phyloP scores from a whole-genome alignment of 805 yeast species.

The Ogataea naganishii region DNA sequence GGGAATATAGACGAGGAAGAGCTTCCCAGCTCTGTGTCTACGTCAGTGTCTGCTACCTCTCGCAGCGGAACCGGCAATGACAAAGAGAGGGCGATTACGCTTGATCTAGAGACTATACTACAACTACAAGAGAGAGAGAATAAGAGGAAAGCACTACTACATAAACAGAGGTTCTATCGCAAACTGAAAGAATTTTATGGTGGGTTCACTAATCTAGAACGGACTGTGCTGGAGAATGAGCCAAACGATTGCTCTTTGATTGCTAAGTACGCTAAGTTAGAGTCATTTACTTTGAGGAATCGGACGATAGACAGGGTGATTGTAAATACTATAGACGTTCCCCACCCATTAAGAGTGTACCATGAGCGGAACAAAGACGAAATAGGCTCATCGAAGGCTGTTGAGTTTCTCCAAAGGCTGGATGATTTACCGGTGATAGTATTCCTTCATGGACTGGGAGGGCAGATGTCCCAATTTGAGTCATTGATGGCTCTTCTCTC shows the following conservation, averaged over 20 bases:
- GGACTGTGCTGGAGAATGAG: slow-evolving; percentile 29
- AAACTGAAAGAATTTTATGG: slow-evolving; percentile 5
- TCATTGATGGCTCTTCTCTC: slow-evolving; percentile 56
- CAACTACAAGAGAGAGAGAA: slow-evolving; percentile 2
- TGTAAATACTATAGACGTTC: slow-evolving; percentile 35
- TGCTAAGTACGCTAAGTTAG: slow-evolving; percentile 36
- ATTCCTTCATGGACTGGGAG: slow-evolving; percentile 85
- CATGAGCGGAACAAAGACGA: slow-evolving; percentile 19
- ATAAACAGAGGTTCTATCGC: background rate
- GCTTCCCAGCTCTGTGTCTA: slow-evolving; percentile 2
- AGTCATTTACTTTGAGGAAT: slow-evolving; percentile 25
- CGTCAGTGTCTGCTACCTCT: background rate
- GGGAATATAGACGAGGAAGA: slow-evolving; percentile 4
- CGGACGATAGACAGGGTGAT: slow-evolving; percentile 22
- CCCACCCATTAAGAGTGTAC: slow-evolving; percentile 38
- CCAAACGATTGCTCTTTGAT: slow-evolving; percentile 49
- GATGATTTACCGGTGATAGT: slow-evolving; percentile 50
- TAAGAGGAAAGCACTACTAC: background rate
- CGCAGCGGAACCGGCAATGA: background rate
- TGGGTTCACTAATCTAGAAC: slow-evolving; percentile 29
- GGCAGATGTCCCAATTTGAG: slow-evolving; percentile 81
- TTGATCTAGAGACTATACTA: slow-evolving; percentile 1
- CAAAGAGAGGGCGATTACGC: background rate
- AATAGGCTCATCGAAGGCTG: slow-evolving; percentile 9
- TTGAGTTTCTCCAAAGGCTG: slow-evolving; percentile 25